A percentile compares a stretch with the other conserved stretches of the same genome.
These are phyloP conservation scores for Neonectria hederae DNA, from an alignment of 2,329 filamentous ascomycete genomes.

Conservation along the genomic window DNA sequence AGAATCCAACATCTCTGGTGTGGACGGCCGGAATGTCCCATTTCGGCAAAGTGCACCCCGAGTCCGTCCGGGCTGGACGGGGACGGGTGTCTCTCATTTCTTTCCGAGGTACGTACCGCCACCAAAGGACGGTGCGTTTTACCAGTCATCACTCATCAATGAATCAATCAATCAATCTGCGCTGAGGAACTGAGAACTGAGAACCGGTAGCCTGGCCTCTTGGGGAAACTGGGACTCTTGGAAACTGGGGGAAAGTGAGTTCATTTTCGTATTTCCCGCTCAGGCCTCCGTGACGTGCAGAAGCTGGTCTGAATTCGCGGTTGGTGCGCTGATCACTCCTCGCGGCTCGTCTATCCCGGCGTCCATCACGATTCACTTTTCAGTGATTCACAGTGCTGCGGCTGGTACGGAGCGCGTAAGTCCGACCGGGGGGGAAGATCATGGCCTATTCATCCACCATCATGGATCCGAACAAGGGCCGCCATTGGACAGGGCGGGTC, in stretches of 20 bases:
- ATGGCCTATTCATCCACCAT: background rate
- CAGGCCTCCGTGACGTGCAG: no score
- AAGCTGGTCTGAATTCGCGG: background rate
- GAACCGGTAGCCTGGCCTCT: no score
- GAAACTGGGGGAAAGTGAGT: background rate
- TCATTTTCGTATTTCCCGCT: no score
- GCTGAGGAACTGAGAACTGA: background rate
- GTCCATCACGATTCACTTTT: background rate
- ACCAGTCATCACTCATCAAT: background rate
- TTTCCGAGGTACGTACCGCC: background rate
- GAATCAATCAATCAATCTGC: background rate
- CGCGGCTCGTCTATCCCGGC: background rate
- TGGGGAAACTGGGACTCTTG: background rate
- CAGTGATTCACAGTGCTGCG: background rate
- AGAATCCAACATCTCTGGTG: background rate
- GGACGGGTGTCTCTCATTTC: background rate
- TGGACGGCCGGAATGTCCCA: slow-evolving; percentile 8
- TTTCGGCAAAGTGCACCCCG: slow-evolving; percentile 12
- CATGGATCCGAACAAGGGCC: background rate
- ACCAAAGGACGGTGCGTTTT: background rate
- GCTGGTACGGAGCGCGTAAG: background rate
- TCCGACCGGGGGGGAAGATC: background rate
- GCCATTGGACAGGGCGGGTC: background rate
- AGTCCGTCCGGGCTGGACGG: background rate
- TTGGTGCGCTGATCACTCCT: background rate